Percentiles rank a stretch among this genome's conserved stretches.
Conservation (phyloP, 83 land plant species). For the Picea mariana region DNA sequence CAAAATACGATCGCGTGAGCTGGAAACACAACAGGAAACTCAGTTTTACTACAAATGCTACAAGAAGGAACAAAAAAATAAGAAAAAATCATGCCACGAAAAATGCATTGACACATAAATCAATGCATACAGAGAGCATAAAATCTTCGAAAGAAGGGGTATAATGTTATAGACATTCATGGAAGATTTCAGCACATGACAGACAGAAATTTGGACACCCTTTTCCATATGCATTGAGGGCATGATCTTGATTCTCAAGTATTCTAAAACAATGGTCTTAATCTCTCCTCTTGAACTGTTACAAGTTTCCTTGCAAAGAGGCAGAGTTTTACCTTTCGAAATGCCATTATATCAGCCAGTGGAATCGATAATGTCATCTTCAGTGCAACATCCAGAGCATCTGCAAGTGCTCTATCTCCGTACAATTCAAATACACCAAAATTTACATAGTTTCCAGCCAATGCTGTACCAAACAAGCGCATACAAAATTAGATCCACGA, state of each 20-base stretch:
- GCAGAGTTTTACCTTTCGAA: conserved; percentile 59
- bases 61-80: background rate
- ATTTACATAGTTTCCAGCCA: conserved; percentile 96
- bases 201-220: background rate
- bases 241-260: background rate
- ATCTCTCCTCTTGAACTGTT: background rate
- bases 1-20: conserved; percentile 86
- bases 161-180: background rate
- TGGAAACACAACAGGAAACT: conserved; percentile 25
- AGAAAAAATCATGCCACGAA: background rate
- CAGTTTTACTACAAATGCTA: background rate
- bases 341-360: conserved; percentile 81
- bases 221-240: background rate
- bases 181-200: background rate
- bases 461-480: conserved; percentile 46
- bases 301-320: background rate
- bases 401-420: conserved; percentile 93
- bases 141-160: background rate
- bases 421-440: conserved; percentile 98
- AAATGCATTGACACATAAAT: background rate
- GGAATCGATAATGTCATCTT: conserved; percentile 92
- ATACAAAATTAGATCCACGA: background rate
- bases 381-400: conserved; percentile 88
- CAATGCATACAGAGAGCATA: background rate
- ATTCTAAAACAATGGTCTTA: background rate